phyloP scores from a whole-genome alignment of 495 filamentous ascomycete genomes.

The Penicillium pancosmium region DNA sequence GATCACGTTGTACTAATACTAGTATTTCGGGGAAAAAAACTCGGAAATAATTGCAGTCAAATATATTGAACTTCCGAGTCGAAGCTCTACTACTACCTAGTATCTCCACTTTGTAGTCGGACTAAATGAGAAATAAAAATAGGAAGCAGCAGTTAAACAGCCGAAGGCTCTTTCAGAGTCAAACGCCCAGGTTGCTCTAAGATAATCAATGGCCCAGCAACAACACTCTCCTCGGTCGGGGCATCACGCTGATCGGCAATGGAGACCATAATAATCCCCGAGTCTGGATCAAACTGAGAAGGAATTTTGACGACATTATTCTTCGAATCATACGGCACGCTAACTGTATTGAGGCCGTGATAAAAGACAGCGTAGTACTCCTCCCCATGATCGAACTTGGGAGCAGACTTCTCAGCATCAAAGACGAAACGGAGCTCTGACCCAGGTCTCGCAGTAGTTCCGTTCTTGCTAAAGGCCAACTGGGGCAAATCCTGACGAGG shows the following conservation, averaged over 20 bases:
- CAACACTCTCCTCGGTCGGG: constrained; percentile 47
- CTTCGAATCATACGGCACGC: constrained; percentile 45
- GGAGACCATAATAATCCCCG: constrained; percentile 49
- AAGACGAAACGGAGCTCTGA: constrained; percentile 45
- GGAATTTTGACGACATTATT: constrained; percentile 46
- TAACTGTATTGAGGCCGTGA: constrained; percentile 48
- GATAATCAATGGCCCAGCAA: constrained; percentile 44
- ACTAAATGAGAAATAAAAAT: not conserved
- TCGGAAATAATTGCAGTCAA: too few species aligned
- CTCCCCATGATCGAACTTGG: constrained; percentile 33
- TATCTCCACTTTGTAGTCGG: too few species aligned
- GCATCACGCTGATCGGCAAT: constrained; percentile 48
- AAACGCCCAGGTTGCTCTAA: constrained; percentile 38
- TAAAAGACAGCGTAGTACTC: constrained; percentile 57
- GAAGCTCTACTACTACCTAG: too few species aligned
- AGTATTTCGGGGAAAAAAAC: too few species aligned
- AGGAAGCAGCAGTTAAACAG: not conserved
- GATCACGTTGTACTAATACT: too few species aligned
- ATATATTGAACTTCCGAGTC: too few species aligned
- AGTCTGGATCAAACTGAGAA: constrained; percentile 43
- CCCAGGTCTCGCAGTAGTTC: constrained; percentile 44
- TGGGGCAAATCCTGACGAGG: constrained; percentile 48
- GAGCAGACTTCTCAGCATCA: constrained; percentile 39
- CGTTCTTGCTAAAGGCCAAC: constrained; percentile 38
- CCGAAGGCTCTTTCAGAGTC: constrained; percentile 2